A percentile compares a stretch with the other conserved stretches of the same genome.
Conservation (phyloP, 2,329 filamentous ascomycete genomes). For the Onygena corvina region DNA sequence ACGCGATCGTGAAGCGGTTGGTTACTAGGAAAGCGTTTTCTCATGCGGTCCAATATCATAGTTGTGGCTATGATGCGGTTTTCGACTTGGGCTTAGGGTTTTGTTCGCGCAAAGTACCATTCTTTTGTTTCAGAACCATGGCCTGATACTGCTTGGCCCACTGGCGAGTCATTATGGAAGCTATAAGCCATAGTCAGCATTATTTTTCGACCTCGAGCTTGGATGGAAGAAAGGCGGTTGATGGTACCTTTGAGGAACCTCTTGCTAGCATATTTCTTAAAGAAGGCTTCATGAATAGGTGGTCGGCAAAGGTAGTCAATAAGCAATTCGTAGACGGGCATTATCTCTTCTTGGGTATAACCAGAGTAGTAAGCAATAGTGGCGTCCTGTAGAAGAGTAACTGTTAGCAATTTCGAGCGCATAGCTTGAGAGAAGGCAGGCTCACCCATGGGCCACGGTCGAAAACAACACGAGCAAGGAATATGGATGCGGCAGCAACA, state of each 20-base stretch:
- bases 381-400: constrained; percentile 47
- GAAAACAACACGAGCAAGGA: constrained; percentile 77
- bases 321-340: constrained; percentile 87
- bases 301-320: constrained; percentile 89
- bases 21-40: not conserved
- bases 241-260: constrained; percentile 89
- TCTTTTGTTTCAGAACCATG: constrained; percentile 23
- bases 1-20: not conserved
- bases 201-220: not conserved
- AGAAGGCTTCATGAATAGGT: constrained; percentile 90
- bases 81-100: constrained; percentile 1
- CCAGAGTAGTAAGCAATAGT: constrained; percentile 84
- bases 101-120: not conserved
- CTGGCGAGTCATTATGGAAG: constrained; percentile 77
- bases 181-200: constrained; percentile 37
- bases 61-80: not conserved
- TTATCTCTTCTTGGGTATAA: constrained; percentile 83
- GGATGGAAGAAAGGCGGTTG: too few relatives aligned
- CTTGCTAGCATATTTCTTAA: constrained; percentile 99
- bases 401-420: not conserved
- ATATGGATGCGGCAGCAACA: constrained; percentile 87
- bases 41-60: not conserved
- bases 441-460: constrained; percentile 84
- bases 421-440: not conserved
- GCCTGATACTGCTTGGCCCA: constrained; percentile 74